Percentiles rank a stretch among this genome's conserved stretches.
Conservation (phyloP, 345 rosid species). For the Corymbia maculata region DNA sequence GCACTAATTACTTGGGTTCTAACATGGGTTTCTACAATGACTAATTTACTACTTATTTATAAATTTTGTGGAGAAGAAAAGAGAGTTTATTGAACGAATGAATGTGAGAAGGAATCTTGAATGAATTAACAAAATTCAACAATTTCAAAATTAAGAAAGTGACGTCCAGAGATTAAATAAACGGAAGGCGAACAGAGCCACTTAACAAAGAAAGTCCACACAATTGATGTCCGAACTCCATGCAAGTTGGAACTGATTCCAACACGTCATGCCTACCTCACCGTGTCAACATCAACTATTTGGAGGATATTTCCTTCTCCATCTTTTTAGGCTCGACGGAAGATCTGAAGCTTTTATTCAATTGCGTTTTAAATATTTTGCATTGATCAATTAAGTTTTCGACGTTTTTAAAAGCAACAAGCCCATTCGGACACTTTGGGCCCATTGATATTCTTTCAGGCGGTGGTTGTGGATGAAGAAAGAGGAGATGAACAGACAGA, state of each 20-base stretch:
- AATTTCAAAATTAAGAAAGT: neutral
- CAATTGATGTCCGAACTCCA: neutral
- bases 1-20: neutral
- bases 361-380: too few relatives aligned
- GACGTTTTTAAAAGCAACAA: too few relatives aligned
- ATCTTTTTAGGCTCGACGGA: accelerated
- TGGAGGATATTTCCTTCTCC: too few relatives aligned
- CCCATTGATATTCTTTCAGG: neutral
- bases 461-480: accelerated
- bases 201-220: neutral
- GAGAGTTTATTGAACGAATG: neutral
- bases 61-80: neutral
- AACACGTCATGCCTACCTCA: neutral
- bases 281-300: neutral
- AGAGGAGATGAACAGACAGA: neutral
- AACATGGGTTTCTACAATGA: neutral
- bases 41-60: neutral
- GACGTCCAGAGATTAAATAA: too few relatives aligned
- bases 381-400: neutral
- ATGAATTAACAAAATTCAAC: neutral
- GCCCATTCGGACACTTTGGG: neutral
- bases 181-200: neutral
- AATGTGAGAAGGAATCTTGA: neutral
- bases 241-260: neutral
- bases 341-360: neutral